Conservation (phyloP, 2,329 filamentous ascomycete genomes). For the Penicillium sp. region DNA sequence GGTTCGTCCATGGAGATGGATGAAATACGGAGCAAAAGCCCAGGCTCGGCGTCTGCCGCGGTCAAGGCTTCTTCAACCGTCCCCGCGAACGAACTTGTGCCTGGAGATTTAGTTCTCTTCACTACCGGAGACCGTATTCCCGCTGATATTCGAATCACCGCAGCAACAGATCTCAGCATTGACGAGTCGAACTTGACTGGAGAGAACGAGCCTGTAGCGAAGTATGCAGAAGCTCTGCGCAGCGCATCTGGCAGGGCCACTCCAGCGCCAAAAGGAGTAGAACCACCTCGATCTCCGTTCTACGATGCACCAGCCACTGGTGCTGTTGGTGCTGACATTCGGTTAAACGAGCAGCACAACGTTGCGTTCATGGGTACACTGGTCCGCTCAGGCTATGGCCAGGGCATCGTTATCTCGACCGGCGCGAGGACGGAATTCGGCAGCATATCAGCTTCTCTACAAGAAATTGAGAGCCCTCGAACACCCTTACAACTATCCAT, state of each 20-base stretch:
- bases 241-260: conserved; percentile 28
- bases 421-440: conserved; percentile 93
- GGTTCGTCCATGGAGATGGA: conserved; percentile 44
- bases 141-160: conserved; percentile 90
- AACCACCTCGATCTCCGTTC: conserved; percentile 52
- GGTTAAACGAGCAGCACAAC: conserved; percentile 74
- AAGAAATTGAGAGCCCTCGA: conserved; percentile 90
- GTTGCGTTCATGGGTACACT: conserved; percentile 98
- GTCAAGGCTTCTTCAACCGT: conserved; percentile 80
- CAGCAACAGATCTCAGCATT: conserved; percentile 83
- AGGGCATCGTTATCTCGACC: conserved; percentile 95
- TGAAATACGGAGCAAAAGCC: conserved; percentile 43
- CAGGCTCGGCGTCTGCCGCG: conserved; percentile 58
- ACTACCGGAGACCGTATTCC: conserved; percentile 95
- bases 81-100: conserved; percentile 81
- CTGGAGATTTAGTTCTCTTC: conserved; percentile 89
- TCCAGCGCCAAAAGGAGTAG: conserved; percentile 29
- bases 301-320: conserved; percentile 59
- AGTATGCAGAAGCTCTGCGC: conserved; percentile 64
- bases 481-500: conserved; percentile 94
- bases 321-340: conserved; percentile 62
- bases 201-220: conserved; percentile 88
- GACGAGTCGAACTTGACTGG: conserved; percentile 96
- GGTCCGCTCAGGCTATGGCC: conserved; percentile 90
- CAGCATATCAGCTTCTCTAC: conserved; percentile 89